Base-by-base conservation (phyloP, 768 basidiomycete species). In the Termitomyces bulborhizus region DNA sequence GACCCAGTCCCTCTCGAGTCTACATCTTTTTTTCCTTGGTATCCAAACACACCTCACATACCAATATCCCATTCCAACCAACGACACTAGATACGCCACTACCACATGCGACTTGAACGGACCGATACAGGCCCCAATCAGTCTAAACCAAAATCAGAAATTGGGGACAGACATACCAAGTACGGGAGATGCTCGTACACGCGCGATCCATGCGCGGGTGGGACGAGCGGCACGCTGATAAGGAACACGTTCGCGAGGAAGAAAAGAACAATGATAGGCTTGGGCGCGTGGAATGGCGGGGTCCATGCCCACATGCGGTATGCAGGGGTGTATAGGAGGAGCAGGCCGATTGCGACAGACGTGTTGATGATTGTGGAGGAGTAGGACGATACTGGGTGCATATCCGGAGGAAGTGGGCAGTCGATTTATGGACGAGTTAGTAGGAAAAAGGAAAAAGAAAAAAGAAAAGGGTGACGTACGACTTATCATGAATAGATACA, bases 401-500 rank as follows among this genome's bases (percentile, higher is more conserved):
- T 6, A 21, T 21, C 21, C 21, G 21, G 21, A 21, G 21, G 21
- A 21, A 21, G 21, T 21, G 21, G 21, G 21, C 21, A 7, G 29
- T 29, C 29, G 29, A 29, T 29, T 29, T 29, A 4, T 29, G 4
- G 29, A 3, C 7, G 4, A 0, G 29, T 29, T 29, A 21, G 29
- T 7, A 29, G 29, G 3, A 4, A 7, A 4, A 29, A 29, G 29
- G 3, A 4, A 7, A 4, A 29, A 7, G 7, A 13, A 15, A 32
- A 16, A n/a, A 16, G 29, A 21, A 16, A 7, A 8, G 13, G 36
- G 16, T 21, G 36, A 66, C 85, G 57, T 50, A 85, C 87, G 64
- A 62, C 81, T 86, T 54, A 87, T 74, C 61, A 84, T 75, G 67
- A 91, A 88, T 31, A 82, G 73, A 62, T 88, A 91, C 0, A 85